Evolutionary conservation across 225 moss, liverwort and hornwort genomes (phyloP).

Genomic region (Climacium dendroides): DNA sequence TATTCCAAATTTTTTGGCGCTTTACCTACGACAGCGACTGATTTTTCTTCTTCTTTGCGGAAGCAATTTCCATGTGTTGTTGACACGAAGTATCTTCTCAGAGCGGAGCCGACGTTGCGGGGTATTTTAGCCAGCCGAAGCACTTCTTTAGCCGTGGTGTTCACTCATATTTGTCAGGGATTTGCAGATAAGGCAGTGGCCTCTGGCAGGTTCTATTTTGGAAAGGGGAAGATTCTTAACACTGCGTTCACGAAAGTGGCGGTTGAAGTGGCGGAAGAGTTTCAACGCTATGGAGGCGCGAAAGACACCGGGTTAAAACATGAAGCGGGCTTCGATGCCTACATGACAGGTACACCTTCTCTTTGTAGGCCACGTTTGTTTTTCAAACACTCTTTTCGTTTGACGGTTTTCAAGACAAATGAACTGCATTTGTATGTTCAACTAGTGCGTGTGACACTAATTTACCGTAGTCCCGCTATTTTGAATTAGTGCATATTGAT

Average conservation of each 20-base stretch:
- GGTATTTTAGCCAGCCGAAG: constrained; percentile 47
- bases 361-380: not conserved
- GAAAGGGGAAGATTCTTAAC: constrained; percentile 49
- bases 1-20: constrained; percentile 65
- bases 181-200: constrained; percentile 65
- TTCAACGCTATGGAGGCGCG: constrained; percentile 37
- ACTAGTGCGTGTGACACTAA: not conserved
- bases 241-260: constrained; percentile 59
- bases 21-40: constrained; percentile 35
- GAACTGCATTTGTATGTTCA: not conserved
- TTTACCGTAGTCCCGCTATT: not conserved
- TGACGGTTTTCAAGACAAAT: not conserved
- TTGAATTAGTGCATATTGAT: not conserved
- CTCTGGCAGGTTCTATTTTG: constrained; percentile 56
- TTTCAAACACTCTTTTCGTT: not conserved
- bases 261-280: constrained; percentile 66
- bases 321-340: constrained; percentile 48
- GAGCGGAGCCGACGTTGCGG: constrained; percentile 61
- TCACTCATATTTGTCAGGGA: constrained; percentile 68
- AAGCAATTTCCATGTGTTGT: constrained; percentile 60
- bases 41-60: constrained; percentile 51
- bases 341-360: constrained; percentile 28
- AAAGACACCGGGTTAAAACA: constrained; percentile 44
- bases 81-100: constrained; percentile 80
- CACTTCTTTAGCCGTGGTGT: constrained; percentile 78